These are phyloP conservation scores for Gossypium rotundifolium DNA, from an alignment of 345 rosid species.

Conservation along the genomic window DNA sequence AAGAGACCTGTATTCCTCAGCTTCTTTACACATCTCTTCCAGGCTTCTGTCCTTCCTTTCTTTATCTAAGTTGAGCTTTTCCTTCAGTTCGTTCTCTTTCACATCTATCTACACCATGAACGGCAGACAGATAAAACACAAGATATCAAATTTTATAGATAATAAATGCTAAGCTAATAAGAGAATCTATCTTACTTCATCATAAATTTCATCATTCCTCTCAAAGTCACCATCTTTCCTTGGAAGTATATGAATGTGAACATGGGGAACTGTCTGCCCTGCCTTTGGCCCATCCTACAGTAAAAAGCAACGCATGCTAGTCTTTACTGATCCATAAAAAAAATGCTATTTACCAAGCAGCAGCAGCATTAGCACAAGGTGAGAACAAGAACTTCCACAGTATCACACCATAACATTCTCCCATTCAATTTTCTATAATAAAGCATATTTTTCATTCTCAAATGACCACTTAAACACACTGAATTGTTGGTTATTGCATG, in stretches of 20 bases:
- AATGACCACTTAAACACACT: not conserved
- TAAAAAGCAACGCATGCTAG: not conserved
- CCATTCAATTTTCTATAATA: not conserved
- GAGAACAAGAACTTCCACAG: not conserved
- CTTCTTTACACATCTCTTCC: constrained; percentile 79
- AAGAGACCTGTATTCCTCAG: constrained; percentile 54
- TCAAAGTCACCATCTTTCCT: constrained; percentile 82
- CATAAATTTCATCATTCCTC: constrained; percentile 85
- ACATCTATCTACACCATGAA: constrained; percentile 45
- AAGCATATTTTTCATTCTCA: not conserved
- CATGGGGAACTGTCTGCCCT: constrained; percentile 91
- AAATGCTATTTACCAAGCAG: not conserved
- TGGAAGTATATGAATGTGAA: constrained; percentile 84
- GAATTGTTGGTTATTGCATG: not conserved
- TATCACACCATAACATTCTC: not conserved
- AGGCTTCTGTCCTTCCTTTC: constrained; percentile 65
- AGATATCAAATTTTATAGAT: not conserved
- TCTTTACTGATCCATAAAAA: not conserved
- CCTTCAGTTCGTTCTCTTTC: constrained; percentile 64
- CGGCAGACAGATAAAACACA: not conserved
- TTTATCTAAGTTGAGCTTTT: constrained; percentile 71
- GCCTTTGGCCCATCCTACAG: constrained; percentile 86
- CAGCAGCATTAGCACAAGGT: not conserved
- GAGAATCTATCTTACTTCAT: constrained; percentile 48
- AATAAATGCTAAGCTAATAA: not conserved